Base-by-base conservation (phyloP, 345 rosid species). In the Fremontodendron californicum region DNA sequence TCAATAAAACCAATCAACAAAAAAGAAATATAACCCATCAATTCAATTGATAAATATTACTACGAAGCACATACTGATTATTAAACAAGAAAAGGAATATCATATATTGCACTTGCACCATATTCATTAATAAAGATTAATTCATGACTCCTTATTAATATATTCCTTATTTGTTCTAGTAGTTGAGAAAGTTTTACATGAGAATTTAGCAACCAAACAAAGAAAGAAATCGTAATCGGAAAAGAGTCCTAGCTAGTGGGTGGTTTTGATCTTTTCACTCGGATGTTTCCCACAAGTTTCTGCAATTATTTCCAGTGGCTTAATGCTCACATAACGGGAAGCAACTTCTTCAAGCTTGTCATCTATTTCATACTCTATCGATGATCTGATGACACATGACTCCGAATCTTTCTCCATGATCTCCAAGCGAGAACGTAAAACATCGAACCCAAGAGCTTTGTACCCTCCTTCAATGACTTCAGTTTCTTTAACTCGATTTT, bases 401-500 rank as follows among this genome's bases (percentile, higher is more conserved):
- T 77, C 71, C 1, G 43, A 68, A 75, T 80, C 89, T 23, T 77
- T 82, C 82, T 87, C 86, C 9, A 77, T n/a, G 23, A 84, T 81
- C 54, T 87, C 89, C 48, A 81, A 37, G 2, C 83, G 78, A 52
- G 27, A 0, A 10, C 71, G 75, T 15, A n/a, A 18, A 18, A 18
- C 2, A 69, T 84, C 83, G 21, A 81, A 64, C 0, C 87, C 87
- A 2, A 77, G 52, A 7, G 23, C 84, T 58, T 21, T 79, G 66
- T 15, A 25, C 3, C 81, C 87, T 48, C 87, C 89, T 79, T 82
- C 86, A 11, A 84, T 42, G 1, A 19, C 3, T 75, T 86, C 86
- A 2, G 85, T 81, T 74, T 75, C 89, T 66, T 86, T 86, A 46
- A 82, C 71, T 1, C 87, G 83, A 18, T 68, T 77, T 11, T 82